Percentiles rank a stretch among this genome's conserved stretches.
phyloP scores from a whole-genome alignment of 2,329 filamentous ascomycete species.

The Didymella pinodella region DNA sequence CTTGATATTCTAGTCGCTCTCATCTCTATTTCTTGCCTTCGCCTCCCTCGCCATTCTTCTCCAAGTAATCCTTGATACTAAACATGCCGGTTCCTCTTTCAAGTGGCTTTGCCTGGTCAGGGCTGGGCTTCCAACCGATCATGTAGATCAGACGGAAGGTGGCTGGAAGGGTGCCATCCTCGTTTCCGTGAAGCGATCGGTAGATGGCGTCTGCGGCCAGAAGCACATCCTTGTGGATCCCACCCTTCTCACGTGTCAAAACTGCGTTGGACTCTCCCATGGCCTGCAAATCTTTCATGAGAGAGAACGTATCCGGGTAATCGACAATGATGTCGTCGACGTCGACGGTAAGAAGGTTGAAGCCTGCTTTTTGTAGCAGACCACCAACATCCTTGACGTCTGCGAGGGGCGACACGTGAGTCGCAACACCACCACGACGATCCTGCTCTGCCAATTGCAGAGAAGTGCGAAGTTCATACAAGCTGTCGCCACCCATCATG shows the following conservation, averaged over 20 bases:
- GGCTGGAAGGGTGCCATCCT: slow-evolving; percentile 72
- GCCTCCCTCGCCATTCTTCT: slow-evolving; percentile 51
- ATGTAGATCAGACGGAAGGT: slow-evolving; percentile 97
- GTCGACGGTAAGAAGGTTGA: slow-evolving; percentile 95
- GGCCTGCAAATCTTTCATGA: slow-evolving; percentile 93
- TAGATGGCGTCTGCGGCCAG: slow-evolving; percentile 91
- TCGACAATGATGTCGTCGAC: slow-evolving; percentile 97
- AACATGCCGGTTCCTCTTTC: slow-evolving; percentile 84
- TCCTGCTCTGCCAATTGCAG: slow-evolving; percentile 93
- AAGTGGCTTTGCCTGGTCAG: slow-evolving; percentile 79
- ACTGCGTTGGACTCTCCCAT: slow-evolving; percentile 97
- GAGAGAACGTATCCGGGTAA: slow-evolving; percentile 85
- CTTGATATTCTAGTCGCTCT: background rate
- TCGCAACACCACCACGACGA: slow-evolving; percentile 86
- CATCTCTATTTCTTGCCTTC: slow-evolving; percentile 11
- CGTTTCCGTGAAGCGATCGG: slow-evolving; percentile 81
- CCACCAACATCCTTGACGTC: slow-evolving; percentile 93
- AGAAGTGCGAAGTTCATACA: slow-evolving; percentile 92
- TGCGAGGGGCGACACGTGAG: slow-evolving; percentile 88
- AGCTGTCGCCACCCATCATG: slow-evolving; percentile 94
- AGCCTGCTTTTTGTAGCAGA: slow-evolving; percentile 83
- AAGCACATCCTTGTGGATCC: slow-evolving; percentile 80
- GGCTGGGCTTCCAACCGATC: slow-evolving; percentile 96
- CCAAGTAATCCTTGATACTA: slow-evolving; percentile 84
- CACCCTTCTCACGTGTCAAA: slow-evolving; percentile 80